These are phyloP conservation scores for Trichocomaceae sp. DNA, from an alignment of 2,329 filamentous ascomycete genomes.

Conservation along the genomic window DNA sequence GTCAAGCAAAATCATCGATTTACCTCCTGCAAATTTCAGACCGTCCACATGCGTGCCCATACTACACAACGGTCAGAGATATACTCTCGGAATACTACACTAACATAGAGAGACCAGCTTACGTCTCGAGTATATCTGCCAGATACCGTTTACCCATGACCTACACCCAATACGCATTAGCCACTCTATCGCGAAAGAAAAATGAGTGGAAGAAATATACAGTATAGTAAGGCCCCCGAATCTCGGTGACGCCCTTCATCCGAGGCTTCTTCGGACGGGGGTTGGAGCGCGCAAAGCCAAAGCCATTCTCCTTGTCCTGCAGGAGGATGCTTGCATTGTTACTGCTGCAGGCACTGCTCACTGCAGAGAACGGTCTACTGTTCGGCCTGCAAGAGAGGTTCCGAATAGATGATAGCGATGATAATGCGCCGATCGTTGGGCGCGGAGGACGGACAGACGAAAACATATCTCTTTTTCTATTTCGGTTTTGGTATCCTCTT, in stretches of 20 bases:
- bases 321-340: slow-evolving; percentile 30
- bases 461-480: neutral
- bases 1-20: neutral
- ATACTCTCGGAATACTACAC: neutral
- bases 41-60: slow-evolving; percentile 52
- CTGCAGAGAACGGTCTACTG: neutral
- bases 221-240: slow-evolving; percentile 51
- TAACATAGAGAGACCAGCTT: slow-evolving; percentile 4
- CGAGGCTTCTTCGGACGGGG: slow-evolving; percentile 45
- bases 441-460: slow-evolving; percentile 1
- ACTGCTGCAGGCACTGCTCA: neutral
- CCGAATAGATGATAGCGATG: neutral
- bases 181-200: neutral
- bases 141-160: slow-evolving; percentile 49
- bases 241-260: slow-evolving; percentile 48
- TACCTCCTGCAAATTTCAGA: slow-evolving; percentile 49
- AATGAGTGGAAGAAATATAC: slow-evolving; percentile 20
- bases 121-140: slow-evolving; percentile 49
- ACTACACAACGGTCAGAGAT: slow-evolving; percentile 20
- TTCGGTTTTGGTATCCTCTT: no score
- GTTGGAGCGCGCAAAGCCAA: slow-evolving; percentile 48
- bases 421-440: neutral
- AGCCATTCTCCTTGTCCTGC: slow-evolving; percentile 44
- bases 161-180: slow-evolving; percentile 17
- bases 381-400: neutral